phyloP scores from a whole-genome alignment of 169 alveolate species.

The Plasmodium vinckei region DNA sequence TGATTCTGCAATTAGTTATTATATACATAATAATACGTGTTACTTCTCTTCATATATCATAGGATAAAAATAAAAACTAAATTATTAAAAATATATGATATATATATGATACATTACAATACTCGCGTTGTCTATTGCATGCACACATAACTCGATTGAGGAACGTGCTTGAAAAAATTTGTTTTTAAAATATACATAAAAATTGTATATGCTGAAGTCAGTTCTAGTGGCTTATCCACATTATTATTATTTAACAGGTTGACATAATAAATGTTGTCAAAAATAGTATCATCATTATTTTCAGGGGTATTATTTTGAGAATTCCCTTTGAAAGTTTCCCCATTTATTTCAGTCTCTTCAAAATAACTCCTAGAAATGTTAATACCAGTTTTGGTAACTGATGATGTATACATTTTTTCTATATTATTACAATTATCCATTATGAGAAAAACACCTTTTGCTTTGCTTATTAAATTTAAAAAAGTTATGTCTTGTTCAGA shows the following conservation, averaged over 20 bases:
- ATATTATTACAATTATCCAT: constrained; percentile 67
- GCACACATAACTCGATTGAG: constrained; percentile 64
- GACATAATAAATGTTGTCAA: constrained; percentile 57
- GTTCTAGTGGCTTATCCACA: constrained; percentile 9
- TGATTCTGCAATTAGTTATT: no score
- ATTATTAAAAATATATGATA: neutral
- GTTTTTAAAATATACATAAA: constrained; percentile 61
- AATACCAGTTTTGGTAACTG: no score
- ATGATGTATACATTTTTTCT: constrained; percentile 29
- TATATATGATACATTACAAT: neutral
- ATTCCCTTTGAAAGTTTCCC: no score
- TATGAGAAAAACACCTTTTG: constrained; percentile 74
- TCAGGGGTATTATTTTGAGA: no score
- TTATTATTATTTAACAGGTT: constrained; percentile 19
- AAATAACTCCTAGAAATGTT: no score
- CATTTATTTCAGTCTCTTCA: no score
- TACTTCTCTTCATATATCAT: neutral
- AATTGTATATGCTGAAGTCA: constrained; percentile 25
- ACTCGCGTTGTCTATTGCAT: neutral
- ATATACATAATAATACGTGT: no score
- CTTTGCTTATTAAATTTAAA: constrained; percentile 38
- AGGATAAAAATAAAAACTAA: neutral
- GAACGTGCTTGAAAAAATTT: constrained; percentile 41
- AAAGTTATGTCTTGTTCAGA: constrained; percentile 25
- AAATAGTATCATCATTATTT: constrained; percentile 3